Evolutionary conservation across 306 rosid species (phyloP).

Genomic region (Lathyrus tuberosus): DNA sequence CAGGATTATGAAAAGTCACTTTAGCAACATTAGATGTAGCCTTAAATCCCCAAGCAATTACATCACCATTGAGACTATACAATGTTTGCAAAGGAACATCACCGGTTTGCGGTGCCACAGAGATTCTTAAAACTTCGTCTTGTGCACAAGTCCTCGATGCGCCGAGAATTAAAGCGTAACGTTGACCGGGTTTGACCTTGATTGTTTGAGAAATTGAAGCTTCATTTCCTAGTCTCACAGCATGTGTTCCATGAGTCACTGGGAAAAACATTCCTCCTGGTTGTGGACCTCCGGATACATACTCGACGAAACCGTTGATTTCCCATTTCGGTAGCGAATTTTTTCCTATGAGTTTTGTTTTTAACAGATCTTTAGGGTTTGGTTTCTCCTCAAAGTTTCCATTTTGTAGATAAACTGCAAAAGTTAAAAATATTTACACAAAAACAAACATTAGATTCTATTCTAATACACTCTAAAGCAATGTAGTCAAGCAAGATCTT

Average conservation of each 20-base stretch:
- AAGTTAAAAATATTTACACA: neutral
- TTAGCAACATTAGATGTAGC: conserved; percentile 52
- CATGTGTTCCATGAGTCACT: conserved; percentile 86
- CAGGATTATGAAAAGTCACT: conserved; percentile 87
- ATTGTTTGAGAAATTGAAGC: conserved; percentile 83
- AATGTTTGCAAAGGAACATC: conserved; percentile 91
- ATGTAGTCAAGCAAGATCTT: too few species aligned
- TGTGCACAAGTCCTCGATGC: conserved; percentile 99
- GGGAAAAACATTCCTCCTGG: conserved; percentile 90
- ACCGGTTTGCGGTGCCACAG: conserved; percentile 71
- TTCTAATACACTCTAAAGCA: neutral
- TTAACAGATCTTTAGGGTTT: conserved; percentile 53
- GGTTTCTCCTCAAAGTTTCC: conserved; percentile 92
- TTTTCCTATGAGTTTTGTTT: conserved; percentile 73
- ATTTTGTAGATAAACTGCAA: conserved; percentile 68
- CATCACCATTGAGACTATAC: conserved; percentile 80
- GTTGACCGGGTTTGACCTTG: conserved; percentile 65
- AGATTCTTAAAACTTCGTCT: conserved; percentile 81
- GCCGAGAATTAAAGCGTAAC: conserved; percentile 76
- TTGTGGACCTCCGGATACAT: conserved; percentile 88
- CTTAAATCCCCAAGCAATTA: conserved; percentile 77
- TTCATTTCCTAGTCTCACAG: conserved; percentile 92
- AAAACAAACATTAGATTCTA: neutral
- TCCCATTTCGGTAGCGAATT: conserved; percentile 81
- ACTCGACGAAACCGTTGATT: conserved; percentile 82